These are phyloP conservation scores for Monoraphidium neglectum DNA, from an alignment of 139 green algal genomes.

Conservation along the genomic window DNA sequence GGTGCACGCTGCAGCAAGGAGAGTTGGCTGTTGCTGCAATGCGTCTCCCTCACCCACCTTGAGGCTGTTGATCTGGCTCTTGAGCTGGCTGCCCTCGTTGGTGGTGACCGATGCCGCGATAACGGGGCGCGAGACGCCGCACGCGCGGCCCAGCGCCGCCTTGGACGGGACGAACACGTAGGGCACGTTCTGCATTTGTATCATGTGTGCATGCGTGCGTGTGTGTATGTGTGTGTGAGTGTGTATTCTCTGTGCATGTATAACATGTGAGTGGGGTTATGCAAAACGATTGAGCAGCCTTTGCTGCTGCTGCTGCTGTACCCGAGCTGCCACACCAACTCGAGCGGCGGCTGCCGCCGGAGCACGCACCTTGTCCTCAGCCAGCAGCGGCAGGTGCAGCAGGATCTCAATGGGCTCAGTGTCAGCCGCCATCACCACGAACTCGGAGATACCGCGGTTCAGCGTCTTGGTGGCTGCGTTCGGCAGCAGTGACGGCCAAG, in stretches of 20 bases:
- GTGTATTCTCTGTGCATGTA: no score
- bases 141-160: slow-evolving; percentile 95
- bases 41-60: no score
- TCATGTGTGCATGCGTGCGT: background rate
- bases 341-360: no score
- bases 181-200: slow-evolving; percentile 87
- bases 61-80: slow-evolving; percentile 93
- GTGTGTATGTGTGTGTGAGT: background rate
- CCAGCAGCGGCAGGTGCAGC: slow-evolving; percentile 97
- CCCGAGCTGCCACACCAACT: no score
- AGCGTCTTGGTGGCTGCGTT: slow-evolving; percentile 91
- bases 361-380: slow-evolving; percentile 98
- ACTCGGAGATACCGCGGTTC: slow-evolving; percentile 96
- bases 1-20: background rate
- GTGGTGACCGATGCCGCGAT: slow-evolving; percentile 94
- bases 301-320: no score
- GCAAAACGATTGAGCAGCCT: no score
- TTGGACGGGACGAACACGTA: slow-evolving; percentile 99
- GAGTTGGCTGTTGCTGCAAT: background rate
- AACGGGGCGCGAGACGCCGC: slow-evolving; percentile 94
- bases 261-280: no score
- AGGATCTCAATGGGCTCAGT: slow-evolving; percentile 99
- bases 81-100: slow-evolving; percentile 98
- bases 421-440: slow-evolving; percentile 98
- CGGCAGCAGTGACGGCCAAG: no score